phyloP scores from a whole-genome alignment of 192 early-diverging fungal species.

The Powellomyces hirtus region DNA sequence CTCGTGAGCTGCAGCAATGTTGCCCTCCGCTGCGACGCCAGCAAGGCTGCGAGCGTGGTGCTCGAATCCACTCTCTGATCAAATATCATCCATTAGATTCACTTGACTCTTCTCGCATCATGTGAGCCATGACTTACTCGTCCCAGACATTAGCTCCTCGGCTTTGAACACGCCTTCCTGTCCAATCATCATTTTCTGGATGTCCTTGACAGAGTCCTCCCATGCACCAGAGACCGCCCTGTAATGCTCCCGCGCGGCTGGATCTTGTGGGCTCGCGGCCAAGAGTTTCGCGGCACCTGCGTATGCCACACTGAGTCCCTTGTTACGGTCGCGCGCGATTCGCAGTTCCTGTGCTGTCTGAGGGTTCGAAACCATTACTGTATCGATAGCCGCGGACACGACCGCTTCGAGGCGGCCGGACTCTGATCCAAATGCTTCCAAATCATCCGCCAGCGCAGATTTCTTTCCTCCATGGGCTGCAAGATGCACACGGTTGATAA shows the following conservation, averaged over 20 bases:
- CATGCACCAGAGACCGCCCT: conserved; percentile 24
- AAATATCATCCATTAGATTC: neutral
- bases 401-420: conserved; percentile 8
- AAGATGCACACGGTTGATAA: conserved; percentile 8
- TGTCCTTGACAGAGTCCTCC: conserved; percentile 29
- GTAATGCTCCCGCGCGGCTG: conserved; percentile 23
- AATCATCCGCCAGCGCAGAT: conserved; percentile 7
- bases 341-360: conserved; percentile 23
- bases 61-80: conserved; percentile 24
- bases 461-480: conserved; percentile 20
- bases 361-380: conserved; percentile 1
- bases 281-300: conserved; percentile 22
- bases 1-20: conserved; percentile 4
- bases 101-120: neutral
- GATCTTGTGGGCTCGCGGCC: conserved; percentile 19
- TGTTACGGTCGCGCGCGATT: conserved; percentile 6
- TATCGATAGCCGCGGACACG: conserved; percentile 19
- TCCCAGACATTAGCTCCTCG: conserved; percentile 35
- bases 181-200: conserved; percentile 30
- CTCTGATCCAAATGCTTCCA: conserved; percentile 25
- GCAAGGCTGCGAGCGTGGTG: conserved; percentile 28
- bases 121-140: conserved; percentile 21
- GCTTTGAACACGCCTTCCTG: conserved; percentile 44
- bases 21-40: neutral
- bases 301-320: conserved; percentile 14